phyloP scores from a whole-genome alignment of 345 rosid species.

The Sonneratia caseolaris region DNA sequence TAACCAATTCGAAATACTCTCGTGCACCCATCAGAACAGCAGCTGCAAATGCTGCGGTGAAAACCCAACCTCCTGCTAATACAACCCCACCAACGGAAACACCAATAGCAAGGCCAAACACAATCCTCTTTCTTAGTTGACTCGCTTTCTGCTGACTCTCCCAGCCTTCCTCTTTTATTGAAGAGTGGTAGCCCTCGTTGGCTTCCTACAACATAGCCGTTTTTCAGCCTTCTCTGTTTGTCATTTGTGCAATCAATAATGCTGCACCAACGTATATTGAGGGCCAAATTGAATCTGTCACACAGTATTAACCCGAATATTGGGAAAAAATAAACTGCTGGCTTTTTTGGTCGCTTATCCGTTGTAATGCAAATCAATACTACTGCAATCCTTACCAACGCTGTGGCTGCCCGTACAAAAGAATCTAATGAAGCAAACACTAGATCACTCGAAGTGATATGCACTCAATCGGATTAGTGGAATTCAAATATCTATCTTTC shows the following conservation, averaged over 20 bases:
- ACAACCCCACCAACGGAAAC: conserved; percentile 63
- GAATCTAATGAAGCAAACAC: too few relatives aligned
- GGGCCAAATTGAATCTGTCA: not conserved
- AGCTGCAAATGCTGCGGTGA: conserved; percentile 48
- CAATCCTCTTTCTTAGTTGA: conserved; percentile 54
- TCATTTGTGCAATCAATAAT: not conserved
- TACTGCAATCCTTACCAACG: too few relatives aligned
- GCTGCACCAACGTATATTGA: not conserved
- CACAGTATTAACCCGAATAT: not conserved
- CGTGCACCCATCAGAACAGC: conserved; percentile 72
- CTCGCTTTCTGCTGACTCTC: conserved; percentile 35
- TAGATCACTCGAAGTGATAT: too few relatives aligned
- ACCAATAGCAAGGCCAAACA: conserved; percentile 77
- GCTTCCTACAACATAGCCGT: conserved; percentile 34
- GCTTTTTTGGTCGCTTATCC: not conserved
- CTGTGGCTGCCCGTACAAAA: too few relatives aligned
- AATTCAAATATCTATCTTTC: too few relatives aligned
- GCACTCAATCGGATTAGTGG: too few relatives aligned
- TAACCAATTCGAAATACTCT: conserved; percentile 75
- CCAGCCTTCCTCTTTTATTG: conserved; percentile 17
- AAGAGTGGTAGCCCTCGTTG: conserved; percentile 24
- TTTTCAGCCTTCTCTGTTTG: conserved; percentile 12
- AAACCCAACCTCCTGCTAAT: conserved; percentile 84
- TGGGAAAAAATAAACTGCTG: not conserved
- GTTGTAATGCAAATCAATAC: not conserved